Evolutionary conservation across 495 filamentous ascomycete species (phyloP), one percentile per base, ranked within the genome.

Genomic region (Trichoderma orchidacearum): DNA sequence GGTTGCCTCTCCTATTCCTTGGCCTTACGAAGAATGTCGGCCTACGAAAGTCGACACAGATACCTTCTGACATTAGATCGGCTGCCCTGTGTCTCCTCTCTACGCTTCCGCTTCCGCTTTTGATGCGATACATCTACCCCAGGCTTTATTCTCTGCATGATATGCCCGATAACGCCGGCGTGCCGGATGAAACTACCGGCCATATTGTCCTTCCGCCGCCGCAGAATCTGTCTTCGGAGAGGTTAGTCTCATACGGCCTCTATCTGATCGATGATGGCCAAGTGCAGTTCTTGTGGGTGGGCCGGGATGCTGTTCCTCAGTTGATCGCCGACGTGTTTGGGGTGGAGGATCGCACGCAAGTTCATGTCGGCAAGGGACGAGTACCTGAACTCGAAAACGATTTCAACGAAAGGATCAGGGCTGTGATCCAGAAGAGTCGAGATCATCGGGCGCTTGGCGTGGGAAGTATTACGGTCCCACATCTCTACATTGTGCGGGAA

Each of bases 211-310:
- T 98, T 11, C 93, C 93, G 11, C 90, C 86, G 6, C 76, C 87
- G 1, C 69, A 87, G 64, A 97, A 96, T 68, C 77, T 97, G 59
- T 90, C 90, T 15, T 93, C 90, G 0, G 87, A 89, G 62, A 80
- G 85, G 30, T 75, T 98, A 45, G 87, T 90, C n/a, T 80, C 89
- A 0, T 96, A 90, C 65, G 93, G 93, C n/a, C 79, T 97, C 1
- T 97, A 98, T 68, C 81, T 98, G 55, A 94, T 98, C 63, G 94
- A 97, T 64, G 93, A 98, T 64, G 90, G 90, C 15, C 91, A 96
- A 67, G 95, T 89, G 15, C 94, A 98, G 66, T 98, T 98, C 78
- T 75, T 98, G 54, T 98, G 94, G 94, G 81, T 98, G 27, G 93
- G 93, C 15, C 81, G 90, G 29, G 90, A 97, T 60, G 87, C 92